Conservation (phyloP, 1,284 basidiomycete species). For the Papiliotrema terrestris region DNA sequence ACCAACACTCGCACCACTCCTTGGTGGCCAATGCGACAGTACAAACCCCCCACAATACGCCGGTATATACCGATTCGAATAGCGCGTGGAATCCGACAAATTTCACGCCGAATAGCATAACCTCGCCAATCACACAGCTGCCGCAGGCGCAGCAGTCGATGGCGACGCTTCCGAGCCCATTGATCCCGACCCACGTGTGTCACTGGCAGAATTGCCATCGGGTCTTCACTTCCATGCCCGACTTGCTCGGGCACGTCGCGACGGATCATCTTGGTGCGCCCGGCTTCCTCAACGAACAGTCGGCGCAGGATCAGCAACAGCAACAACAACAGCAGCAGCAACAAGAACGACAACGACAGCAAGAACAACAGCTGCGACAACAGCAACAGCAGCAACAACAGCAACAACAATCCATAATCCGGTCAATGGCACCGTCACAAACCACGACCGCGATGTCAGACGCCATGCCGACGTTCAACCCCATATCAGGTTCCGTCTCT, state of each 20-base stretch:
- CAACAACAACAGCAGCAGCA: neutral
- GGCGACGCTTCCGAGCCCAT: neutral
- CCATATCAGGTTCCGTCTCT: neutral
- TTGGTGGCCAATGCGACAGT: neutral
- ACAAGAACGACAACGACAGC: neutral
- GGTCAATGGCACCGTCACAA: neutral
- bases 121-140: neutral
- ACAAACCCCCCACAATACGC: neutral
- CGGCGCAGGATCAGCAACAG: neutral
- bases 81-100: neutral
- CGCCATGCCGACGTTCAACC: neutral
- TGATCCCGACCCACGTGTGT: constrained; percentile 38
- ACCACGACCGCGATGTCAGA: neutral
- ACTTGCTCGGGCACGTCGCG: constrained; percentile 53
- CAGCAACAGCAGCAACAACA: neutral
- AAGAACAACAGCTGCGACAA: neutral
- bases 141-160: neutral
- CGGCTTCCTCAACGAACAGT: constrained; percentile 6
- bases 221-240: constrained; percentile 49
- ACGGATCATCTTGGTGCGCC: constrained; percentile 48
- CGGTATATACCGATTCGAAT: neutral
- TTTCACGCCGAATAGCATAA: neutral
- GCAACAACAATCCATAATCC: neutral
- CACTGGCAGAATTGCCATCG: constrained; percentile 52
- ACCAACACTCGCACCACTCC: neutral